Percentiles rank a stretch among this genome's conserved stretches.
Evolutionary conservation across 352 stramenopile species (phyloP).

Genomic region (Elongisporangium senticosum): DNA sequence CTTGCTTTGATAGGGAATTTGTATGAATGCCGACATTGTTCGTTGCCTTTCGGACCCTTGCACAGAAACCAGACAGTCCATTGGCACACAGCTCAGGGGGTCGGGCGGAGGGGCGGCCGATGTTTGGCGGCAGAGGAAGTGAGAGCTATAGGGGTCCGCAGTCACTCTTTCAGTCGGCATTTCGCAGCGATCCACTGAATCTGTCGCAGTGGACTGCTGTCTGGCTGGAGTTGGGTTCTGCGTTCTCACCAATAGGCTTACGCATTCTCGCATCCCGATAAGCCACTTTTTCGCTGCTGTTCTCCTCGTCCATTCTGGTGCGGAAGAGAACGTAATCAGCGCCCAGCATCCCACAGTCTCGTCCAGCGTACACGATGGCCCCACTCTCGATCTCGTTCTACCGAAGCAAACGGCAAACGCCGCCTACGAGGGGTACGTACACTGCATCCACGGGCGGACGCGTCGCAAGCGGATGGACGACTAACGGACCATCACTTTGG

Average conservation of each 20-base stretch:
- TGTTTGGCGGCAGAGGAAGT: background rate
- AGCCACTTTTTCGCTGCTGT: background rate
- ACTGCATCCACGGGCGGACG: constrained; percentile 11
- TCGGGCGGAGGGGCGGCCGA: background rate
- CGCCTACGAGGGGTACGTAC: constrained; percentile 1
- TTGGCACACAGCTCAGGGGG: background rate
- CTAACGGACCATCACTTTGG: constrained; percentile 22
- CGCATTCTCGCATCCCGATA: background rate
- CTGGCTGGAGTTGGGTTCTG: background rate
- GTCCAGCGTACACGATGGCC: background rate
- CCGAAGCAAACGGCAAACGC: constrained; percentile 9
- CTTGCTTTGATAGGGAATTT: background rate
- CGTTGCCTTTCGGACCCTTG: background rate
- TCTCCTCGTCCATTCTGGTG: background rate
- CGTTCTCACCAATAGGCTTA: background rate
- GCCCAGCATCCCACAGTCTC: background rate
- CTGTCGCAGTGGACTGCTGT: background rate
- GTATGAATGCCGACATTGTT: background rate
- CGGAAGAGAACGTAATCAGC: background rate
- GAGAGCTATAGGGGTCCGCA: background rate
- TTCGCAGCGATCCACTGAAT: background rate
- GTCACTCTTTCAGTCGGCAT: background rate
- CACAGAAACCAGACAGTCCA: background rate
- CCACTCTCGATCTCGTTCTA: constrained; percentile 47
- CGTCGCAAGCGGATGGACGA: constrained; percentile 8